A percentile compares a stretch with the other conserved stretches of the same genome.
Conservation (phyloP, 106 monocot species). For the Dendrobium nobile region DNA sequence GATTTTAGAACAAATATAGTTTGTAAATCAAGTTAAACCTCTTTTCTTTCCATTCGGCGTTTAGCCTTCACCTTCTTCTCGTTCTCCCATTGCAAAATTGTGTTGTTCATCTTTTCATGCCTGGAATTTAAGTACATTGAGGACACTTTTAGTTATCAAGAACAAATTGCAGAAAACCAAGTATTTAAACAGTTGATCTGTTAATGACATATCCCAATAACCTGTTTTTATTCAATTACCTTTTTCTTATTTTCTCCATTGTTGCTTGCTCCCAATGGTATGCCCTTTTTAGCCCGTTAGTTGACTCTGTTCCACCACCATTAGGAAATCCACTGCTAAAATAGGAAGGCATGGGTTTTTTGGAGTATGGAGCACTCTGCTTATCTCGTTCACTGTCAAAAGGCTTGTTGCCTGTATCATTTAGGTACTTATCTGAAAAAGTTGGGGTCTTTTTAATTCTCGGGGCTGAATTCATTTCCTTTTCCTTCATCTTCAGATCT, state of each 20-base stretch:
- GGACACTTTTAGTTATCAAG: neutral
- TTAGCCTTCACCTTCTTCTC: conserved; percentile 49
- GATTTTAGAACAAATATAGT: neutral
- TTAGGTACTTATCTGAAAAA: conserved; percentile 34
- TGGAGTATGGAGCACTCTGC: neutral
- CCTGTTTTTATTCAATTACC: conserved; percentile 6
- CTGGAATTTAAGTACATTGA: conserved; percentile 17
- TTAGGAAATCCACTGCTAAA: conserved; percentile 1
- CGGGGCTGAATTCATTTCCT: conserved; percentile 13
- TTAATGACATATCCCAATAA: neutral
- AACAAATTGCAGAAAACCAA: neutral
- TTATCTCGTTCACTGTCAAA: conserved; percentile 9
- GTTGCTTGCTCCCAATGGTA: conserved; percentile 37
- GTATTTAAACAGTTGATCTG: neutral
- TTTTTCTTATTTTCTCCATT: conserved; percentile 34
- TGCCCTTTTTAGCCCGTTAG: conserved; percentile 16
- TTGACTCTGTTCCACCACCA: neutral
- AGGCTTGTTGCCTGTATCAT: conserved; percentile 29
- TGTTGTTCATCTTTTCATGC: conserved; percentile 24
- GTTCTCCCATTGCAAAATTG: conserved; percentile 47
- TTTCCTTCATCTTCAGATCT: conserved; percentile 19
- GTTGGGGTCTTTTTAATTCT: conserved; percentile 37
- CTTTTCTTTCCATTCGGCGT: conserved; percentile 27
- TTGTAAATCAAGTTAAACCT: conserved; percentile 23
- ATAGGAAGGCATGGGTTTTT: conserved; percentile 16